Base-by-base conservation (phyloP, 441 rosid species). In the Adansonia rubrostipa region DNA sequence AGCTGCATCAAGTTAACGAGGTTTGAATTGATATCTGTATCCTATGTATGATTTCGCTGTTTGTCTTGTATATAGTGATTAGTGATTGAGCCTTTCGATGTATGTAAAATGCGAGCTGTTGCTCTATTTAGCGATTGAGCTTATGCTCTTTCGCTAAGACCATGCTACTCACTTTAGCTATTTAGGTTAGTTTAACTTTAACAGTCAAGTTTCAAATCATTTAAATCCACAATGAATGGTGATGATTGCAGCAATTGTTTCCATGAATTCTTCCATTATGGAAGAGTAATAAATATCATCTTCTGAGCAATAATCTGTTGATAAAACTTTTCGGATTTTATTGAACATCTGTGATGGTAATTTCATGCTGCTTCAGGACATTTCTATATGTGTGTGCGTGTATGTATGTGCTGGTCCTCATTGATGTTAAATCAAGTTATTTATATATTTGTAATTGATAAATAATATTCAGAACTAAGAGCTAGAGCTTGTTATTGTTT, bases 1-100 rank as follows among this genome's bases (percentile, higher is more conserved):
- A 78, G 87, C 88, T 80, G 88, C 93, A 80, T 73, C 78, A 6
- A 64, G 85, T 68, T 87, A 84, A 81, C 15, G 51, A 85, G 83
- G 89, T 80, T 80, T 66, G 78, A 75, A 75, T 64, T 66, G 24
- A 42, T 78, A 48, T 53, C 63, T 74, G 2, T 48, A 24, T 10
- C 51, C 77, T 45, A 3, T 61, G 33, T 48, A 14, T 22, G 19
- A 20, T 13, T 48, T 61, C 9, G 13, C 22, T 14, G 53, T 47
- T 63, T 66, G 28, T 20, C 20, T 7, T 75, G 51, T 83, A 65
- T 79, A 78, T 79, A 75, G 69, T 61, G 33, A 48, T 71, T 75
- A 72, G 65, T 61, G 19, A 28, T 42, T 8, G 47, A 74, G 78
- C 79, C 33, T 28, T 28, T 28, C 33, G 33, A 28, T 28, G 33